These are phyloP conservation scores for Monotropa hypopitys DNA, from an alignment of 179 eudicot genomes.

Conservation along the genomic window DNA sequence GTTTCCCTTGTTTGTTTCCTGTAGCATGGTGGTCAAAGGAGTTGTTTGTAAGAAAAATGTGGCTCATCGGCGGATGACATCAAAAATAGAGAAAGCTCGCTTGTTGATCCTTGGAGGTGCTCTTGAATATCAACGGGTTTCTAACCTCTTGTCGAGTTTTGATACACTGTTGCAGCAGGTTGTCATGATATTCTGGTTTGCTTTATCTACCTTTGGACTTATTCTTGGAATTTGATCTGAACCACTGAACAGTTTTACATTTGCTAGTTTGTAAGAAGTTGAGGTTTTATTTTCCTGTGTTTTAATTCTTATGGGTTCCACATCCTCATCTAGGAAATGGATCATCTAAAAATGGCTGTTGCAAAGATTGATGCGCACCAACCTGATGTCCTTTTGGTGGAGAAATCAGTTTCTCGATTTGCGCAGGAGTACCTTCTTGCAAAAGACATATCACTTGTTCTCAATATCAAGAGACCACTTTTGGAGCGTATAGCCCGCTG, in stretches of 20 bases:
- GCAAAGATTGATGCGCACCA: conserved; percentile 81
- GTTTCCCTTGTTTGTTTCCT: not conserved
- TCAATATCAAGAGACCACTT: conserved; percentile 80
- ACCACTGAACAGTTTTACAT: not conserved
- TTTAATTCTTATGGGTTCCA: not conserved
- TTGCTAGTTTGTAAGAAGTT: not conserved
- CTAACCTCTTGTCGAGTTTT: conserved; percentile 75
- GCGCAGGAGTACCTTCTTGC: conserved; percentile 91
- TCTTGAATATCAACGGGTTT: conserved; percentile 91
- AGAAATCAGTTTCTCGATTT: conserved; percentile 91
- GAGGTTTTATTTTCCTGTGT: not conserved
- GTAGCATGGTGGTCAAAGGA: conserved; percentile 78
- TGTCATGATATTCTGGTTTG: conserved; percentile 7
- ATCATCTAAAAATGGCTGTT: conserved; percentile 99
- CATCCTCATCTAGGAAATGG: conserved; percentile 64
- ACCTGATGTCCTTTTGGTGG: conserved; percentile 82
- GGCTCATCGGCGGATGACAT: conserved; percentile 84
- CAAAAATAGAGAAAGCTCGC: conserved; percentile 78
- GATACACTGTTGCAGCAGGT: conserved; percentile 98
- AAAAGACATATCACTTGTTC: conserved; percentile 81
- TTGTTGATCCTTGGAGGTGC: conserved; percentile 93
- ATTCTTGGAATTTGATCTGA: not conserved
- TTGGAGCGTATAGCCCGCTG: conserved; percentile 97
- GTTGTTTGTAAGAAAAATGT: conserved; percentile 95
- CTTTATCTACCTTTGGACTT: not conserved